These are phyloP conservation scores for Populus tomentosa DNA, from an alignment of 441 rosid species.

Conservation along the genomic window DNA sequence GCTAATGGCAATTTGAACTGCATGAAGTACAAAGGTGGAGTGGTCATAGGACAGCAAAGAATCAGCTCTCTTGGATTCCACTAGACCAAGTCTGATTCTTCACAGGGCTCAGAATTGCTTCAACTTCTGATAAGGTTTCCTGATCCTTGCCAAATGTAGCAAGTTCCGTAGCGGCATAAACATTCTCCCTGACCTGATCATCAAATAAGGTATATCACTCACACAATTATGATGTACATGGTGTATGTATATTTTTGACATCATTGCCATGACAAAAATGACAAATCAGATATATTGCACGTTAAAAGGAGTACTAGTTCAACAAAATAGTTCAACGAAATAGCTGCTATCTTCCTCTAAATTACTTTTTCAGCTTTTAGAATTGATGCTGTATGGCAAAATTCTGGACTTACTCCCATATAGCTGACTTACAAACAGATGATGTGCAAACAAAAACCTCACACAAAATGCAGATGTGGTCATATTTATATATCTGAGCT, in stretches of 20 bases:
- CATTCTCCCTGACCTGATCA: conserved; percentile 70
- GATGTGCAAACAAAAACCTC: background rate
- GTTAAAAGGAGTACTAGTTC: background rate
- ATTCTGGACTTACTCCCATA: too few species aligned
- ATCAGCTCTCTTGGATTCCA: conserved; percentile 52
- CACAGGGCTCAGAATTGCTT: conserved; percentile 71
- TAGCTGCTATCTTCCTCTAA: background rate
- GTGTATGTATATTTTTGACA: background rate
- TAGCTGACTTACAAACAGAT: background rate
- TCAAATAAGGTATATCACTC: background rate
- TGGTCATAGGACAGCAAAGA: background rate
- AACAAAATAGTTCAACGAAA: background rate
- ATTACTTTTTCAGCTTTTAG: background rate
- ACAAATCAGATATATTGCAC: background rate
- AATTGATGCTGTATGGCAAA: background rate
- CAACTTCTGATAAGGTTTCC: conserved; percentile 52
- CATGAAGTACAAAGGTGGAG: background rate
- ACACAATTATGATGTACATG: background rate
- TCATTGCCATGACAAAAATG: background rate
- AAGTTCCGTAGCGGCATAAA: conserved; percentile 56
- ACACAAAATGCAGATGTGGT: background rate
- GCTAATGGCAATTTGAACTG: background rate
- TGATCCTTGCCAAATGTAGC: conserved; percentile 48
- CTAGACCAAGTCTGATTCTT: conserved; percentile 94
- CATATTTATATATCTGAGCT: background rate